Evolutionary conservation across 2,329 filamentous ascomycete species (phyloP), one percentile per base, ranked within the genome.

Genomic region (Clathrospora elynae): DNA sequence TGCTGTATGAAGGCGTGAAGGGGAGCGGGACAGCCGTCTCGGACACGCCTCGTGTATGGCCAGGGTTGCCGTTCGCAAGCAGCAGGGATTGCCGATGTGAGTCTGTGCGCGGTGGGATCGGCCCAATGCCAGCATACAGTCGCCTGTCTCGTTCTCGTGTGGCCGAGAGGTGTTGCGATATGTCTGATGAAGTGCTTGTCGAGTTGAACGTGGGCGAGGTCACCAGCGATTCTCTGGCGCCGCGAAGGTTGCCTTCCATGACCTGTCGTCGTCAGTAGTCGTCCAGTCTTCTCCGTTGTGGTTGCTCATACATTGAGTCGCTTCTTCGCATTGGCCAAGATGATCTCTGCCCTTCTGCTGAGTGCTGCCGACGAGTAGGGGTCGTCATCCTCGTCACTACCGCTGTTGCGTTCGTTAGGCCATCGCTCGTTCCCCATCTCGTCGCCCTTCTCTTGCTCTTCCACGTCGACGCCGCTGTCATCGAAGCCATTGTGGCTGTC

Each of bases 271-370:
- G 57, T 70, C 50, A 69, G 66, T 43, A 17, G 42, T 35, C 23
- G 39, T 46, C 25, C 35, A 31, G 42, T 36, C 12, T 24, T 12
- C 33, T 35, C 33, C 24, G 14, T 17, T 20, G 35, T 23, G 35
- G 35, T 33, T 8, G 29, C 35, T 44, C 88, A 68, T 78, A 95
- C 90, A 64, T 88, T 93, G 49, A 97, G 77, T 57, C 90, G 81
- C 67, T 84, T 86, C 74, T 96, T 96, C 20, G 92, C 92, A 71
- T 95, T 96, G 42, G 90, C 89, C 41, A 97, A 78, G 64, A 96
- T 96, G 62, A 91, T 79, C 66, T 96, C 91, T 1, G 91, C 91
- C 59, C 90, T 83, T 55, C 86, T 85, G 37, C 61, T 63, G 22
- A 66, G 46, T 22, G 61, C 55, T 41, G 80, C 84, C 34, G 87